These are phyloP conservation scores for Taphrina flavorubra DNA, from an alignment of 1,139 yeast genomes.

Conservation along the genomic window DNA sequence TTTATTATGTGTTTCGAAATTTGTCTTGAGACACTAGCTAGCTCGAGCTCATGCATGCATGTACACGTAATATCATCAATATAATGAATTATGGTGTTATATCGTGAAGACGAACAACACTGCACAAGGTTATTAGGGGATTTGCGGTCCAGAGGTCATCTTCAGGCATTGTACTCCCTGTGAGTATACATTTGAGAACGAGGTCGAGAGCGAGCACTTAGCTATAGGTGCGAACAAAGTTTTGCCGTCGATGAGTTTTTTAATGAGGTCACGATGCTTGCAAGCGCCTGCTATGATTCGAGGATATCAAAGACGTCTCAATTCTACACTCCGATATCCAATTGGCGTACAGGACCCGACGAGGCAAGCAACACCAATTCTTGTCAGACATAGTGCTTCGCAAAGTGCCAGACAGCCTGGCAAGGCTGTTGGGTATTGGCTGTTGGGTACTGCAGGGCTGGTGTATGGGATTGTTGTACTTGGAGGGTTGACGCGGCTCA, in stretches of 20 bases:
- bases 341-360: neutral
- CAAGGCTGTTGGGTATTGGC: slow-evolving; percentile 76
- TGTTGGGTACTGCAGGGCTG: slow-evolving; percentile 84
- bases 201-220: no score
- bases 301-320: neutral
- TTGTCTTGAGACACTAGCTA: neutral
- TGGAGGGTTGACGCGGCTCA: slow-evolving; percentile 92
- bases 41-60: neutral
- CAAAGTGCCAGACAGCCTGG: slow-evolving; percentile 28
- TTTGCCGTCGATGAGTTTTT: neutral
- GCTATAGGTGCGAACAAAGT: no score
- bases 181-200: no score
- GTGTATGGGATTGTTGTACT: slow-evolving; percentile 96
- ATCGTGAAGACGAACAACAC: neutral
- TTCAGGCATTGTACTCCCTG: no score
- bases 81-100: no score
- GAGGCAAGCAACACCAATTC: neutral
- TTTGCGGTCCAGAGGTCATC: neutral
- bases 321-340: neutral
- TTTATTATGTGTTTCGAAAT: neutral
- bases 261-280: slow-evolving; percentile 4
- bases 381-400: neutral
- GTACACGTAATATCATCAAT: neutral
- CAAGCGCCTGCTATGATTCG: neutral
- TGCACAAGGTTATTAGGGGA: neutral